Evolutionary conservation across 306 rosid genomes (phyloP).

Genomic region (Glycine latifolia): DNA sequence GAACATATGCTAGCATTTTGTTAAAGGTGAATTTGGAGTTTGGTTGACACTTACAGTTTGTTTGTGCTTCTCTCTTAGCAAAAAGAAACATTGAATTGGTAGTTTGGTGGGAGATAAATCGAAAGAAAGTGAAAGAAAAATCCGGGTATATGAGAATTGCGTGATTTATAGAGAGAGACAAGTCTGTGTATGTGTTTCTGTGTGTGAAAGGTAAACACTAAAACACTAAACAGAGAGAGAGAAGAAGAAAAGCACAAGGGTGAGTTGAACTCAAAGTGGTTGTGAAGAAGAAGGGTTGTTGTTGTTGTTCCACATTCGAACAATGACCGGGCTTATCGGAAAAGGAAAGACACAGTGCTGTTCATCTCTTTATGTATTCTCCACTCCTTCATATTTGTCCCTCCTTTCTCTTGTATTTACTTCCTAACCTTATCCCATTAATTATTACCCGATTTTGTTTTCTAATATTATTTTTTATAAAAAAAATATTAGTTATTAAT

Average conservation of each 20-base stretch:
- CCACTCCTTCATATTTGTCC: constrained; percentile 43
- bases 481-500: too few relatives aligned
- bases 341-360: constrained; percentile 48
- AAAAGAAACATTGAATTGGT: constrained; percentile 35
- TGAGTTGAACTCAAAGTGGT: constrained; percentile 12
- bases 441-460: background rate
- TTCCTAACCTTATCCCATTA: constrained; percentile 12
- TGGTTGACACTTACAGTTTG: constrained; percentile 42
- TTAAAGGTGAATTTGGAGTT: constrained; percentile 42
- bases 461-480: too few relatives aligned
- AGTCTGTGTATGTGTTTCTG: background rate
- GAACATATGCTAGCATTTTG: background rate
- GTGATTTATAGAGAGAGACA: constrained; percentile 35
- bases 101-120: constrained; percentile 45
- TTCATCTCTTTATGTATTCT: constrained; percentile 27
- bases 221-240: constrained; percentile 9
- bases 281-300: background rate
- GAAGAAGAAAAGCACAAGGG: background rate
- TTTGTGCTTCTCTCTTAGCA: background rate
- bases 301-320: constrained; percentile 37
- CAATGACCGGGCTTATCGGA: constrained; percentile 52
- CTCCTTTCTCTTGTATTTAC: constrained; percentile 40
- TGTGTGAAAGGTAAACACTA: background rate
- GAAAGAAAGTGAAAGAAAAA: constrained; percentile 18
- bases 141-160: constrained; percentile 38